Conservation (phyloP, 176 grass and related monocot species). For the barley (Hordeum vulgare) region DNA sequence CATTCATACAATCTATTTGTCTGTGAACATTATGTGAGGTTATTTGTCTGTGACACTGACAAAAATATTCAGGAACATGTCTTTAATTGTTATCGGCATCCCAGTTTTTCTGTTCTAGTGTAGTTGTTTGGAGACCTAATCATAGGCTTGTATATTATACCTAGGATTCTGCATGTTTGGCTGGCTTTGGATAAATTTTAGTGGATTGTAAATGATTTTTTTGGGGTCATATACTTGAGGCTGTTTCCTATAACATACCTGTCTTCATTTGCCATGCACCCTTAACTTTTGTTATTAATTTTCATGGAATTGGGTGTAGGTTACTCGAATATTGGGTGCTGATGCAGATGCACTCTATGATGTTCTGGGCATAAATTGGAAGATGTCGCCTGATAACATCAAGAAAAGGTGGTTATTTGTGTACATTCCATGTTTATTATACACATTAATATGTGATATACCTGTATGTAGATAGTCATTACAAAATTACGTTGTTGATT, state of each 20-base stretch:
- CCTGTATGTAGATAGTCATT: not conserved
- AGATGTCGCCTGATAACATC: constrained; percentile 82
- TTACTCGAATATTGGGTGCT: constrained; percentile 79
- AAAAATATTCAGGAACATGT: not conserved
- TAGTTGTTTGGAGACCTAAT: not conserved
- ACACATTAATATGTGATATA: not conserved
- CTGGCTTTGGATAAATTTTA: not conserved
- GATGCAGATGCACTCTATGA: constrained; percentile 79
- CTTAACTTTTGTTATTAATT: not conserved
- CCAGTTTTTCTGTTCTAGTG: not conserved
- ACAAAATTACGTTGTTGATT: not conserved
- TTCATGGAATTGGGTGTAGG: constrained; percentile 31
- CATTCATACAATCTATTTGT: not conserved
- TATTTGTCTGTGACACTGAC: not conserved
- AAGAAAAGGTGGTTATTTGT: constrained; percentile 78
- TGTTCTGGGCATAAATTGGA: constrained; percentile 90
- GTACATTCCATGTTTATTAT: constrained; percentile 12
- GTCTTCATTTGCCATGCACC: not conserved
- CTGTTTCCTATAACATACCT: not conserved
- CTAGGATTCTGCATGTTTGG: not conserved
- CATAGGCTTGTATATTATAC: not conserved
- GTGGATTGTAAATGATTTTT: not conserved
- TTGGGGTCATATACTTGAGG: not conserved
- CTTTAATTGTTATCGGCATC: not conserved
- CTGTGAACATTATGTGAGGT: not conserved